phyloP scores from a whole-genome alignment of 2,329 filamentous ascomycete species.

The Fusarium devonianum region DNA sequence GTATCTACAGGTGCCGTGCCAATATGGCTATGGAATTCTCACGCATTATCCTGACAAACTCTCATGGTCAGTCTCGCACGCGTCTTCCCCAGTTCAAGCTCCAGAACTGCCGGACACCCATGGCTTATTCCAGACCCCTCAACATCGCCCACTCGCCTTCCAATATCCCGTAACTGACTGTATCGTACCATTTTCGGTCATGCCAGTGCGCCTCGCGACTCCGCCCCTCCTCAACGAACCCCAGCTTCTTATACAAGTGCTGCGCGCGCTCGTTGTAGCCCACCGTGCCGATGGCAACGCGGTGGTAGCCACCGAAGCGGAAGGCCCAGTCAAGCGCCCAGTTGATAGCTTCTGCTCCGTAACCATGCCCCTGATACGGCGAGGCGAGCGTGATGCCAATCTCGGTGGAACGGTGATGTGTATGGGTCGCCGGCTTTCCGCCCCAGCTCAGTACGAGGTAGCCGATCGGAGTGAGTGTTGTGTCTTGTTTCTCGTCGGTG shows the following conservation, averaged over 20 bases:
- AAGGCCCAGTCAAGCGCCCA: slow-evolving; percentile 59
- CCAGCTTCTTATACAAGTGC: slow-evolving; percentile 53
- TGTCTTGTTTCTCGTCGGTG: no score
- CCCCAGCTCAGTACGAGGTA: slow-evolving; percentile 16
- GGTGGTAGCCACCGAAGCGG: slow-evolving; percentile 52
- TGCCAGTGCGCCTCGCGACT: slow-evolving; percentile 52
- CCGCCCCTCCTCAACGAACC: slow-evolving; percentile 54
- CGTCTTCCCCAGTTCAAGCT: no score
- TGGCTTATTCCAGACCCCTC: slow-evolving; percentile 8
- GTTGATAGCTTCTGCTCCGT: slow-evolving; percentile 55
- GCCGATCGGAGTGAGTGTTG: slow-evolving; percentile 5
- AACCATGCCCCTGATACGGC: slow-evolving; percentile 49
- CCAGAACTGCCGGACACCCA: no score
- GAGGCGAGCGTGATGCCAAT: slow-evolving; percentile 50
- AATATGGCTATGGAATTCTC: no score
- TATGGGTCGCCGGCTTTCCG: neutral
- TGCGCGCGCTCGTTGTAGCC: slow-evolving; percentile 53
- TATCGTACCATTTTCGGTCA: slow-evolving; percentile 51
- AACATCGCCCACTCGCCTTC: slow-evolving; percentile 48
- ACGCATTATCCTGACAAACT: no score
- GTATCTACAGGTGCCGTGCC: no score
- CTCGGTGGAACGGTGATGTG: neutral
- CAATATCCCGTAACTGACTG: slow-evolving; percentile 47
- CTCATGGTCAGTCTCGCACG: no score
- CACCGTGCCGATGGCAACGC: slow-evolving; percentile 50